Base-by-base conservation (phyloP, 305 asterid species). In the Plantago lanceolata region DNA sequence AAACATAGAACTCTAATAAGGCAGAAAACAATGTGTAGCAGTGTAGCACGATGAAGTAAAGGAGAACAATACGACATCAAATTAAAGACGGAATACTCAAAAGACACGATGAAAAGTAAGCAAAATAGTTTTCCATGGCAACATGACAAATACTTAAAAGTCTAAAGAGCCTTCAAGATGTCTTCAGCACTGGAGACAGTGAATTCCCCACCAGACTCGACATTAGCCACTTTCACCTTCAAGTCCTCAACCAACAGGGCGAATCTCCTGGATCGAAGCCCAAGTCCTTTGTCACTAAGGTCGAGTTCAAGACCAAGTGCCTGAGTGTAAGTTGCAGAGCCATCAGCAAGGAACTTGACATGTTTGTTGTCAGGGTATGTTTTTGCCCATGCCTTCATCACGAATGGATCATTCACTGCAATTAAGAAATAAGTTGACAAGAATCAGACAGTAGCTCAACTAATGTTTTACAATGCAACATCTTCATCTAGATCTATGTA, bases 361-460 rank as follows among this genome's bases (percentile, higher is more conserved):
- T 81, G 74, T 79, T 89, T 85, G 78, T 84, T 89, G 45, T 81
- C 88, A 0, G 95, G 93, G 84, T 52, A 92, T 12, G 95, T 89
- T 76, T 87, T 84, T 16, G 88, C 89, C 98, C 98, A 89, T 14
- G 96, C 98, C 86, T 87, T 92, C 96, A 89, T 92, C 82, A 92
- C 98, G 48, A 83, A 91, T 1, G 96, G 94, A 59, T 91, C 98
- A 50, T 91, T 91, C 58, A 90, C 97, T 88, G 81, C 73, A 72
- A 59, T 59, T 7, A 6, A 47, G 16, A 37, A 44, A 35, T 1
- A 31, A n/a, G 47, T 19, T 1, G 9, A 58, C 33, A 55, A 63
- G 16, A 61, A 57, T 53, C 40, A 61, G 48, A 45, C 45, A 31
- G 65, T 51, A 6, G 26, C 29, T 63, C 45, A 7, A 61, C 51